Conservation (phyloP, 1,284 basidiomycete genomes). For the Tylopilus sp. region DNA sequence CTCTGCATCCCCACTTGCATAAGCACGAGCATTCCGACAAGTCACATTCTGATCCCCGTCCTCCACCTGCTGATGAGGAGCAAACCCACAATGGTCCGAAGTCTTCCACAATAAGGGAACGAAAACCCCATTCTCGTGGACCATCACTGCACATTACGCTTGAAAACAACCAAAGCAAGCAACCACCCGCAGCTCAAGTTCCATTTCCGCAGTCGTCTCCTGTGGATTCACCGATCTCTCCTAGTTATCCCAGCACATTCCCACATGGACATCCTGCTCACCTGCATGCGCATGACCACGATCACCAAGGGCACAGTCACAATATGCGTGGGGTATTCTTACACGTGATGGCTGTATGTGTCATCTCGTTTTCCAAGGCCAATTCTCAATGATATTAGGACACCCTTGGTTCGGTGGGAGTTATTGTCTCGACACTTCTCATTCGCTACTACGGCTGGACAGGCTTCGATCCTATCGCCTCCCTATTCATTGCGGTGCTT, state of each 20-base stretch:
- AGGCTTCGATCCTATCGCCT: constrained; percentile 98
- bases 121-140: constrained; percentile 34
- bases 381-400: constrained; percentile 47
- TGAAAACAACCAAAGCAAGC: constrained; percentile 13
- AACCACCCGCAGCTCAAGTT: constrained; percentile 62
- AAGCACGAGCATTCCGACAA: constrained; percentile 22
- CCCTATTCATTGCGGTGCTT: constrained; percentile 91
- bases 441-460: constrained; percentile 99
- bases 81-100: constrained; percentile 8
- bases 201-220: constrained; percentile 50
- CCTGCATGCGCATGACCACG: constrained; percentile 45
- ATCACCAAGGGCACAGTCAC: constrained; percentile 85
- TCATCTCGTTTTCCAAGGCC: constrained; percentile 6
- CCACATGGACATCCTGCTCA: constrained; percentile 44
- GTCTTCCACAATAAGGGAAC: constrained; percentile 25
- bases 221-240: constrained; percentile 34
- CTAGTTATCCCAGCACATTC: constrained; percentile 34
- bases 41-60: constrained; percentile 36
- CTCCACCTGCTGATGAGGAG: constrained; percentile 8
- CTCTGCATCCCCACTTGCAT: constrained; percentile 14
- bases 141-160: constrained; percentile 32
- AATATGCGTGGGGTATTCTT: constrained; percentile 99
- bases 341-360: constrained; percentile 80
- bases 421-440: constrained; percentile 94
- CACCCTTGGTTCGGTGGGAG: constrained; percentile 92